Percentiles rank a stretch among this genome's conserved stretches.
Conservation (phyloP, 2,329 filamentous ascomycete genomes). For the Diplodia intermedia region DNA sequence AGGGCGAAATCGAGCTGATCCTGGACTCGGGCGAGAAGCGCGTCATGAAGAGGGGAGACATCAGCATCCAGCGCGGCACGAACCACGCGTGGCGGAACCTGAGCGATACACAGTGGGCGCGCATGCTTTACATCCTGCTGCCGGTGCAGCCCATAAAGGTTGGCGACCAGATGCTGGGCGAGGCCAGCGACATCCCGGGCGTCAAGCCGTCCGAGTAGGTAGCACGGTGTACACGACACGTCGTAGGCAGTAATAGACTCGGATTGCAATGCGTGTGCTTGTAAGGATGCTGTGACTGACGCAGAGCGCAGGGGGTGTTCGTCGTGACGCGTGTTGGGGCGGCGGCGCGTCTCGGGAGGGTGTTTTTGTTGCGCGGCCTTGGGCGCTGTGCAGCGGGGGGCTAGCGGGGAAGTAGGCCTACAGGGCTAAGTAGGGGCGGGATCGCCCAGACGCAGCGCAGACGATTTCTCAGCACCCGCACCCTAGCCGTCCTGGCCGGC, state of each 20-base stretch:
- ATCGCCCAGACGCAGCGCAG: background rate
- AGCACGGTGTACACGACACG: background rate
- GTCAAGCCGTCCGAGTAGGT: constrained; percentile 47
- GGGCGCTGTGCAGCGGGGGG: background rate
- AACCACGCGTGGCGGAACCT: constrained; percentile 32
- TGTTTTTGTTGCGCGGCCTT: background rate
- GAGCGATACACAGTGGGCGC: constrained; percentile 41
- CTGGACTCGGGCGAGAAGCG: constrained; percentile 49
- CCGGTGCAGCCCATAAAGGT: constrained; percentile 44
- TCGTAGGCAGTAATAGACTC: background rate
- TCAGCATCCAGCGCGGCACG: constrained; percentile 31
- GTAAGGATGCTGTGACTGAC: background rate
- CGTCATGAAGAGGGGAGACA: constrained; percentile 33
- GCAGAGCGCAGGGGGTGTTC: background rate
- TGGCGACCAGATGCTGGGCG: constrained; percentile 43
- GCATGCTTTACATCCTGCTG: constrained; percentile 50
- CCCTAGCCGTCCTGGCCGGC: background rate
- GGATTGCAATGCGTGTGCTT: background rate
- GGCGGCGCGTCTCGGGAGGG: background rate
- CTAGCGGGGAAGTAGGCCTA: background rate
- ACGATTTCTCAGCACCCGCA: constrained; percentile 11
- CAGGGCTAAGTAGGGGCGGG: background rate
- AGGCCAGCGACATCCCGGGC: constrained; percentile 47
- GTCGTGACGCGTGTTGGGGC: background rate
- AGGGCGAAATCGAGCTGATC: constrained; percentile 48